phyloP scores from a whole-genome alignment of 495 filamentous ascomycete genomes.

The Pseudotulostoma volvatum region DNA sequence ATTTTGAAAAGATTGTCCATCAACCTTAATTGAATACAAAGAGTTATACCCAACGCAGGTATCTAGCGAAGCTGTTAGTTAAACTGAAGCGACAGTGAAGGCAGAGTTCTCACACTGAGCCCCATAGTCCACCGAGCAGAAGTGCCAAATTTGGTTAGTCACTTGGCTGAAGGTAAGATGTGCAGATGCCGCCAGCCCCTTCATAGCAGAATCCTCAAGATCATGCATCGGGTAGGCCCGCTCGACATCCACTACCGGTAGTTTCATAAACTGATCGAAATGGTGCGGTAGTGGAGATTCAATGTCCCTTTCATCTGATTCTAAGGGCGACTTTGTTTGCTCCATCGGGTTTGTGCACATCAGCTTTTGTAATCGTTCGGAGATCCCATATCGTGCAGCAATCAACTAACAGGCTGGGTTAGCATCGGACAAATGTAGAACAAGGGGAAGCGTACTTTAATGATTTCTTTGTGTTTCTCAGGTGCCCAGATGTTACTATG shows the following conservation, averaged over 20 bases:
- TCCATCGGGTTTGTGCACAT: slow-evolving; percentile 42
- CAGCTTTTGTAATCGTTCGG: slow-evolving; percentile 45
- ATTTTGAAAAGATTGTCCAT: slow-evolving; percentile 14
- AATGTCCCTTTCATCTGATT: neutral
- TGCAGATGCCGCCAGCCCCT: slow-evolving; percentile 14
- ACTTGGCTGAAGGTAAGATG: slow-evolving; percentile 30
- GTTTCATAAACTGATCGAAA: slow-evolving; percentile 3
- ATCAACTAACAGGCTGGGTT: slow-evolving; percentile 15
- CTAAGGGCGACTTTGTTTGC: slow-evolving; percentile 6
- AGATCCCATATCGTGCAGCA: slow-evolving; percentile 46
- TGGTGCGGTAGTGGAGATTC: slow-evolving; percentile 6
- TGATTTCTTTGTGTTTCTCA: slow-evolving; percentile 37
- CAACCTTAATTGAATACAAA: slow-evolving; percentile 40
- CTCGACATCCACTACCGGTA: slow-evolving; percentile 18
- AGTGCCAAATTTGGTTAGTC: slow-evolving; percentile 49
- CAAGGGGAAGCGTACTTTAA: slow-evolving; percentile 21
- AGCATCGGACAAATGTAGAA: neutral
- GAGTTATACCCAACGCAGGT: slow-evolving; percentile 74
- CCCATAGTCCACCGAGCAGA: slow-evolving; percentile 44
- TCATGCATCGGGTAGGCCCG: slow-evolving; percentile 16
- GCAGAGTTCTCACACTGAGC: slow-evolving; percentile 30
- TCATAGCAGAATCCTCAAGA: slow-evolving; percentile 9
- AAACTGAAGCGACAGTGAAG: too few relatives aligned
- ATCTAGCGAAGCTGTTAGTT: slow-evolving; percentile 25
- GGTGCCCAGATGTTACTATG: slow-evolving; percentile 58